Evolutionary conservation across 2,329 filamentous ascomycete genomes (phyloP).

Genomic region (Westerdykella ornata): DNA sequence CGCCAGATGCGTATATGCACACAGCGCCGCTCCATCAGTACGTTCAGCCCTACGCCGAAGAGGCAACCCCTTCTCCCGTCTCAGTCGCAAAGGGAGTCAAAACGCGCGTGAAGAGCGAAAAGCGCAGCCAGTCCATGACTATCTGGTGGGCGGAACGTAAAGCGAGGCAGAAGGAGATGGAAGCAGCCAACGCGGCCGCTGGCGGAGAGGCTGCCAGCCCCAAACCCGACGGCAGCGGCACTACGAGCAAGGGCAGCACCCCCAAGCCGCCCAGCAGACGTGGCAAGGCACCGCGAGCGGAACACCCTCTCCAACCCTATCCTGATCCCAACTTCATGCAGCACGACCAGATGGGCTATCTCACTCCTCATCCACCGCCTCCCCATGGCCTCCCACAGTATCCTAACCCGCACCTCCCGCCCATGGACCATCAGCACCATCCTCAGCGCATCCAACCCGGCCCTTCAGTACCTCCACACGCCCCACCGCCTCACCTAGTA

Average conservation of each 20-base stretch:
- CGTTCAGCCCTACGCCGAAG: constrained; percentile 22
- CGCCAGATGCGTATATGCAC: constrained; percentile 33
- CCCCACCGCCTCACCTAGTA: not conserved
- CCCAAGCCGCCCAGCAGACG: not conserved
- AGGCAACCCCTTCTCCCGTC: constrained; percentile 14
- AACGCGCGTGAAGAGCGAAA: constrained; percentile 40
- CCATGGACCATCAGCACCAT: no score
- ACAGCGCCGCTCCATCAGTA: constrained; percentile 32
- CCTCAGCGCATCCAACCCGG: not conserved
- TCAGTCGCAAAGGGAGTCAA: constrained; percentile 27
- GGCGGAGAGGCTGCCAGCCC: constrained; percentile 6
- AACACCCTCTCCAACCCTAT: not conserved
- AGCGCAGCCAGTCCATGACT: constrained; percentile 41
- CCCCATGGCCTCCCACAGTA: no score
- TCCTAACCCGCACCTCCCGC: no score
- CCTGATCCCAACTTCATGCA: no score
- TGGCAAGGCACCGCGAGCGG: not conserved
- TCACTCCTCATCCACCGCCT: no score
- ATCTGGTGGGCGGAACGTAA: constrained; percentile 44
- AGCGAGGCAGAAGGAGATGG: constrained; percentile 31
- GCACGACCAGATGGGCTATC: no score
- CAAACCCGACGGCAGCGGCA: constrained; percentile 8
- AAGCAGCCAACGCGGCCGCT: constrained; percentile 21
- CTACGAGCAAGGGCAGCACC: not conserved
- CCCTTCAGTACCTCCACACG: not conserved